A percentile compares a stretch with the other conserved stretches of the same genome.
These are phyloP conservation scores for Saraca asoca DNA, from an alignment of 331 rosid genomes.

Conservation along the genomic window DNA sequence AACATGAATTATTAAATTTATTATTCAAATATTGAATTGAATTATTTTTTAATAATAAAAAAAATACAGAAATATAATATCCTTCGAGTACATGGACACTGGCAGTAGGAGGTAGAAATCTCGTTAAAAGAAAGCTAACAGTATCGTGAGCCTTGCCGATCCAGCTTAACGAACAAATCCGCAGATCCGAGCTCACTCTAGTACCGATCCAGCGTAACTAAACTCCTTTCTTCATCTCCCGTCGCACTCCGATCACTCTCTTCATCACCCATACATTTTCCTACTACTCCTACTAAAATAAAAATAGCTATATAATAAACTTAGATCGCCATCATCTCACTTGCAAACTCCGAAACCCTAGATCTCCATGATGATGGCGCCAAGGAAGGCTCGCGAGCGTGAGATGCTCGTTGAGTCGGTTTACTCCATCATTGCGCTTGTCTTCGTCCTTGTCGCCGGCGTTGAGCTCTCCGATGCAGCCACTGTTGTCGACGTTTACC, in stretches of 20 bases:
- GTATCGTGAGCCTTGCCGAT: too few species aligned
- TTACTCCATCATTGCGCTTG: conserved; percentile 71
- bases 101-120: too few species aligned
- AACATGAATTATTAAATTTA: too few species aligned
- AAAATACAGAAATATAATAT: too few species aligned
- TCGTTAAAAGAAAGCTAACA: too few species aligned
- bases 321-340: conserved; percentile 21
- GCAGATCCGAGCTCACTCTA: neutral
- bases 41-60: too few species aligned
- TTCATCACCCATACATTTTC: neutral
- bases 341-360: conserved; percentile 47
- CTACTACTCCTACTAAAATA: neutral
- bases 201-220: neutral
- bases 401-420: conserved; percentile 62
- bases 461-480: conserved; percentile 96
- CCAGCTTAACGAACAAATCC: too few species aligned
- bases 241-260: conserved; percentile 22
- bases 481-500: conserved; percentile 92
- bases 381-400: conserved; percentile 49
- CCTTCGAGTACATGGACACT: too few species aligned
- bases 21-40: too few species aligned
- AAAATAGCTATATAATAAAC: neutral
- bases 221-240: conserved; percentile 19
- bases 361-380: conserved; percentile 45
- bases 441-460: conserved; percentile 75